Evolutionary conservation across 352 stramenopile species (phyloP).

Genomic region (Blastocystis sp.): DNA sequence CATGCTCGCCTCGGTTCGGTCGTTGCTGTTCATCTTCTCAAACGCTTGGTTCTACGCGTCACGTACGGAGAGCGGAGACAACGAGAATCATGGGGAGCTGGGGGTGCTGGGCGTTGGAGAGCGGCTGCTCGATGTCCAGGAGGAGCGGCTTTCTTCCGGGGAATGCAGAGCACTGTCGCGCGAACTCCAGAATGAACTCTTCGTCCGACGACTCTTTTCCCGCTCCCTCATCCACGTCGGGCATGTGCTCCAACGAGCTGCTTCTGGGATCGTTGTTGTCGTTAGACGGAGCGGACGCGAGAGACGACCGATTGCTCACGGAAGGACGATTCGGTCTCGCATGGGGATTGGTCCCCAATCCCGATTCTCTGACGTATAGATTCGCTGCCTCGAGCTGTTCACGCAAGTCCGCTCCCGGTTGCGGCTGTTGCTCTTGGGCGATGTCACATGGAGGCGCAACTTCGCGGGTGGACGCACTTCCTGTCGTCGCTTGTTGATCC

Average conservation of each 20-base stretch:
- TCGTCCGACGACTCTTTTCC: neutral
- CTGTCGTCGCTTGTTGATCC: too few relatives aligned
- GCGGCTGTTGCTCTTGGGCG: neutral
- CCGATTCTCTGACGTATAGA: neutral
- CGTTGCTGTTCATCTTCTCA: conserved; percentile 66
- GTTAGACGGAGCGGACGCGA: neutral
- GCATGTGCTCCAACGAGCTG: neutral
- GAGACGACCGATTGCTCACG: neutral
- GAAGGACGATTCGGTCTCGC: neutral
- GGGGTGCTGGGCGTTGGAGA: neutral
- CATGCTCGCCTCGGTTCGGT: conserved; percentile 27
- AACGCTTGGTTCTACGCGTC: conserved; percentile 45
- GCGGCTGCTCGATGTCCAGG: conserved; percentile 15
- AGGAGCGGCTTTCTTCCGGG: conserved; percentile 56
- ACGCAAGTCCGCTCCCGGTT: conserved; percentile 11
- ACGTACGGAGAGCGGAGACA: neutral
- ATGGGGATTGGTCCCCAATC: too few relatives aligned
- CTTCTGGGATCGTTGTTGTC: neutral
- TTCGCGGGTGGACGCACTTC: too few relatives aligned
- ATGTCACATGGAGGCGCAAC: neutral
- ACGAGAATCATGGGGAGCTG: conserved; percentile 63
- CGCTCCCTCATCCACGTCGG: neutral
- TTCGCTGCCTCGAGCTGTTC: conserved; percentile 43
- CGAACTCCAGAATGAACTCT: conserved; percentile 54
- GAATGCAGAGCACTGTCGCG: conserved; percentile 23